These are phyloP conservation scores for Boletus subparvulus DNA, from an alignment of 768 basidiomycete genomes.

Conservation along the genomic window DNA sequence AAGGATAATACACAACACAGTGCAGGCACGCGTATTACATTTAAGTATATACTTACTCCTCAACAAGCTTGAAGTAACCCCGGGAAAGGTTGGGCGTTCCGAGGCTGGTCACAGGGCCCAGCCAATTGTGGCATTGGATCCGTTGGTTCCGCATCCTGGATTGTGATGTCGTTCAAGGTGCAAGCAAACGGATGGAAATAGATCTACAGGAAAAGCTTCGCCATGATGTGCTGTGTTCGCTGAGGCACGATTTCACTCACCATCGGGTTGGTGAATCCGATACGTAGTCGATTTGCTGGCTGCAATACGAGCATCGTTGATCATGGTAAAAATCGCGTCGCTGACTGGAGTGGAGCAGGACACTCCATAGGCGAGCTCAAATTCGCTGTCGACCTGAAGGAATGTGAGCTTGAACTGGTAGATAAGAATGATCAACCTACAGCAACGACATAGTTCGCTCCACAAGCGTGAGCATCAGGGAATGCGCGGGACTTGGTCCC, in stretches of 20 bases:
- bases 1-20: too few relatives aligned
- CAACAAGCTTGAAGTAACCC: slow-evolving; percentile 44
- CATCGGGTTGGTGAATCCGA: slow-evolving; percentile 47
- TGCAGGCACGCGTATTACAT: too few relatives aligned
- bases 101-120: slow-evolving; percentile 28
- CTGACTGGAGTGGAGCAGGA: slow-evolving; percentile 34
- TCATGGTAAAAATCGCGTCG: slow-evolving; percentile 34
- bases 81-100: slow-evolving; percentile 40
- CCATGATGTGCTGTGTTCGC: too few relatives aligned
- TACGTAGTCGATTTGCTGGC: slow-evolving; percentile 27
- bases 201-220: not conserved
- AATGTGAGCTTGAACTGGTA: not conserved
- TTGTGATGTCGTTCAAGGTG: slow-evolving; percentile 46
- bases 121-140: slow-evolving; percentile 30
- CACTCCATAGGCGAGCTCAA: slow-evolving; percentile 34
- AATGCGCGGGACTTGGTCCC: slow-evolving; percentile 34
- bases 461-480: slow-evolving; percentile 39
- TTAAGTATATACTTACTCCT: slow-evolving; percentile 1
- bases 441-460: slow-evolving; percentile 32
- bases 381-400: slow-evolving; percentile 36
- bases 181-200: slow-evolving; percentile 3
- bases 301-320: slow-evolving; percentile 38
- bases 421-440: slow-evolving; percentile 3
- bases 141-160: slow-evolving; percentile 42
- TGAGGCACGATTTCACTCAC: slow-evolving; percentile 35